A percentile compares a stretch with the other conserved stretches of the same genome.
Evolutionary conservation across 192 early-diverging fungal species (phyloP).

Genomic region (Backusella luteola): DNA sequence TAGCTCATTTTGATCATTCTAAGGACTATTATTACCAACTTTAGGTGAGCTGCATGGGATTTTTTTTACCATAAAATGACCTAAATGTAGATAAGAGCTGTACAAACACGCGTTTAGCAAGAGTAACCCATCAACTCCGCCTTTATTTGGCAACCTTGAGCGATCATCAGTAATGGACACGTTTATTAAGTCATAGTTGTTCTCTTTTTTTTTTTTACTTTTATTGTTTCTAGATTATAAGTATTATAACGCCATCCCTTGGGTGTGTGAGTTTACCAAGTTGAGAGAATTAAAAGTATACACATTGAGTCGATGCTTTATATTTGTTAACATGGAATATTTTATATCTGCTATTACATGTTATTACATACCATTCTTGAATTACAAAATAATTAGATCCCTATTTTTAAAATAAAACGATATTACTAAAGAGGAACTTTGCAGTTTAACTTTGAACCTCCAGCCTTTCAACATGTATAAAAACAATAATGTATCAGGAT

Average conservation of each 20-base stretch:
- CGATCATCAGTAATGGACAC: background rate
- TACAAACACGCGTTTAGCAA: conserved; percentile 6
- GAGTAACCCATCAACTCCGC: background rate
- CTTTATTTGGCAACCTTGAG: background rate
- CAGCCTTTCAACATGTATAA: background rate
- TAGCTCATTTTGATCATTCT: background rate
- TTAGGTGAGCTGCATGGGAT: background rate
- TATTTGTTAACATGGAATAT: background rate
- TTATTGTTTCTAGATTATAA: background rate
- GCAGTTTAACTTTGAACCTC: background rate
- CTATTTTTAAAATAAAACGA: background rate
- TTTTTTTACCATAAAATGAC: background rate
- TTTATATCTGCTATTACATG: background rate
- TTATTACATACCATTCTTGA: background rate
- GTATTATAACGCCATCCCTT: background rate
- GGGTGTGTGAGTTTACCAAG: background rate
- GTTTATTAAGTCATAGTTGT: background rate
- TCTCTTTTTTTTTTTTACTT: background rate
- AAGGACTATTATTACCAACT: background rate
- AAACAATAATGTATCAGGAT: background rate
- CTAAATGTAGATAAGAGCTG: conserved; percentile 6
- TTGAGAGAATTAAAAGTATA: background rate
- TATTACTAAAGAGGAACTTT: background rate
- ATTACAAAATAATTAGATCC: background rate
- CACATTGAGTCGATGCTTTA: background rate